Conservation (phyloP, 1,139 yeast genomes). For the Saccharomycopsis phalli region DNA sequence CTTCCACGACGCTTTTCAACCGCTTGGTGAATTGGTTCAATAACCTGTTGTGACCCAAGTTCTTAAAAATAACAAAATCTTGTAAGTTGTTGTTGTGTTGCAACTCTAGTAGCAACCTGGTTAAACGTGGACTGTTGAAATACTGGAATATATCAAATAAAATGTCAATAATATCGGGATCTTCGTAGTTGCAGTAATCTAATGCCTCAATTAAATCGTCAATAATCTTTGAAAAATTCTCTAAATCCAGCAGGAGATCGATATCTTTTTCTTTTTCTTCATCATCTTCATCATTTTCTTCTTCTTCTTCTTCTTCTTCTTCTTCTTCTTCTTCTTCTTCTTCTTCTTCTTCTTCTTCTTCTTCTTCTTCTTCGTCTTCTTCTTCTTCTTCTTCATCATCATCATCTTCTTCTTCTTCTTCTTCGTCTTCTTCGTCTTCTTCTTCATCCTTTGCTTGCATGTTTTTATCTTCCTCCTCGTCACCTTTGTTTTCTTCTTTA, state of each 20-base stretch:
- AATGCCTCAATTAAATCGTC: slow-evolving; percentile 14
- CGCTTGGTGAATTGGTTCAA: slow-evolving; percentile 1
- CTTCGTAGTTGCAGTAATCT: slow-evolving; percentile 12
- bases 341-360: not conserved
- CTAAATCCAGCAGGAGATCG: slow-evolving; percentile 1
- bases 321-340: not conserved
- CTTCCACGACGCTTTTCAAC: not conserved
- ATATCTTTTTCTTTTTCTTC: slow-evolving; percentile 4
- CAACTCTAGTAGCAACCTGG: slow-evolving; percentile 14
- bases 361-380: slow-evolving; percentile 12
- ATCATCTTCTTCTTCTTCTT: slow-evolving; percentile 17
- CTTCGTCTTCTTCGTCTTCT: too few species aligned
- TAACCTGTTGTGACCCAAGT: slow-evolving; percentile 2
- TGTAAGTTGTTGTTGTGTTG: slow-evolving; percentile 2
- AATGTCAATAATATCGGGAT: slow-evolving; percentile 14
- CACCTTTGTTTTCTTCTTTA: too few species aligned
- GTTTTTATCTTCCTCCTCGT: too few species aligned
- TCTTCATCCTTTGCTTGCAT: too few species aligned
- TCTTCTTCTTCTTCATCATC: slow-evolving; percentile 15
- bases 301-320: not conserved
- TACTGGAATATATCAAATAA: slow-evolving; percentile 14
- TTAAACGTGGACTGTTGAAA: slow-evolving; percentile 11
- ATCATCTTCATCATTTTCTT: not conserved
- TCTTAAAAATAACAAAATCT: slow-evolving; percentile 4
- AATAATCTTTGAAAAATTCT: slow-evolving; percentile 9